These are phyloP conservation scores for Pseudogymnoascus sp. DNA, from an alignment of 2,329 filamentous ascomycete species.

Conservation along the genomic window DNA sequence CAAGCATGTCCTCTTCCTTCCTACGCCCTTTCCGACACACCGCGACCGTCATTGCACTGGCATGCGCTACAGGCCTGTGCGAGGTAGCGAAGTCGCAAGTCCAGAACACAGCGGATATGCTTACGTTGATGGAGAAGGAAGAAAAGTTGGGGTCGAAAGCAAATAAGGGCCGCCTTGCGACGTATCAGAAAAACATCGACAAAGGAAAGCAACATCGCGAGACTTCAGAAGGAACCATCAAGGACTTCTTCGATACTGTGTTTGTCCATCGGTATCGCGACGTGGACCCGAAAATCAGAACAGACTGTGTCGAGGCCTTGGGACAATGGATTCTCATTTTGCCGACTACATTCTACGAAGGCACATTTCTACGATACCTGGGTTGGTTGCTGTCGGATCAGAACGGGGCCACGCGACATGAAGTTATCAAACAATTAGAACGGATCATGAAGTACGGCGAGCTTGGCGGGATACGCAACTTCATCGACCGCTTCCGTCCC, in stretches of 20 bases:
- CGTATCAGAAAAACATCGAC: conserved; percentile 64
- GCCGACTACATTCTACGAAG: conserved; percentile 84
- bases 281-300: conserved; percentile 79
- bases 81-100: conserved; percentile 64
- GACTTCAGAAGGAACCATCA: conserved; percentile 61
- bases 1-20: conserved; percentile 80
- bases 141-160: conserved; percentile 61
- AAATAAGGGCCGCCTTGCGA: conserved; percentile 71
- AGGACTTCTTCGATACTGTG: conserved; percentile 83
- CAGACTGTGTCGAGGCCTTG: conserved; percentile 79
- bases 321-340: conserved; percentile 83
- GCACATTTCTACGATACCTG: conserved; percentile 82
- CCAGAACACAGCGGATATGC: conserved; percentile 64
- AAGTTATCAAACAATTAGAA: conserved; percentile 76
- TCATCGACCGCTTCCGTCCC: conserved; percentile 84
- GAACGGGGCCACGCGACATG: conserved; percentile 65
- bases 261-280: conserved; percentile 96
- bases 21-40: conserved; percentile 92
- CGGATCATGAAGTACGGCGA: conserved; percentile 74
- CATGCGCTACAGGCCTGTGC: conserved; percentile 73
- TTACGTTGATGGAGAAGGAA: conserved; percentile 73
- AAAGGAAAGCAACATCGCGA: conserved; percentile 35
- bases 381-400: conserved; percentile 93
- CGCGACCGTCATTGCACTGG: conserved; percentile 74
- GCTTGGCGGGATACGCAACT: conserved; percentile 69